These are phyloP conservation scores for Globisporangium lucens DNA, from an alignment of 352 stramenopile genomes.

Conservation along the genomic window DNA sequence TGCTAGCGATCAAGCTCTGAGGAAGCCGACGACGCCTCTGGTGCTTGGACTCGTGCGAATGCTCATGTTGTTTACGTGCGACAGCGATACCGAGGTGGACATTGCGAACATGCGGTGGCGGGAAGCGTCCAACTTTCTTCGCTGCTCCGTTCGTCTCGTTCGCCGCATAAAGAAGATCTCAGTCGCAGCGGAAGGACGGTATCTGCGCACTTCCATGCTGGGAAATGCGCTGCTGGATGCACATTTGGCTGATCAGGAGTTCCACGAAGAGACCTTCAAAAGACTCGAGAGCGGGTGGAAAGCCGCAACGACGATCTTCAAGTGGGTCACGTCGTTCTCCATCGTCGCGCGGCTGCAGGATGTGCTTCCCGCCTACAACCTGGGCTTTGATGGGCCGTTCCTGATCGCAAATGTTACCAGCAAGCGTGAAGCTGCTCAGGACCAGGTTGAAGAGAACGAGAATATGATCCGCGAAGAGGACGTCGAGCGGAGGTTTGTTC, in stretches of 20 bases:
- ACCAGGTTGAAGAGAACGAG: slow-evolving; percentile 32
- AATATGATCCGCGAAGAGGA: slow-evolving; percentile 28
- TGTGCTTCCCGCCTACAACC: slow-evolving; percentile 25
- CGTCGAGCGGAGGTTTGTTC: slow-evolving; percentile 59
- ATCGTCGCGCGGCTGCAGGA: slow-evolving; percentile 42
- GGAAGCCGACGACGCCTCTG: slow-evolving; percentile 36
- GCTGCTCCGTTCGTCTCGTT: slow-evolving; percentile 38
- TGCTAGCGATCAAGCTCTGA: slow-evolving; percentile 2
- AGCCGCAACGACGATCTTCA: slow-evolving; percentile 51
- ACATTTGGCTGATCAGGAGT: slow-evolving; percentile 45
- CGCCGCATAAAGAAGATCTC: slow-evolving; percentile 56
- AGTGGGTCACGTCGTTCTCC: slow-evolving; percentile 48
- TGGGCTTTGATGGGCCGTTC: slow-evolving; percentile 25
- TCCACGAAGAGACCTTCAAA: slow-evolving; percentile 47
- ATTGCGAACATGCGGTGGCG: slow-evolving; percentile 57
- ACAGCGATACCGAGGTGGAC: slow-evolving; percentile 49
- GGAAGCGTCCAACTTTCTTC: slow-evolving; percentile 55
- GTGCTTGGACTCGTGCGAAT: slow-evolving; percentile 72
- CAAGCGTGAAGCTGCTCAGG: slow-evolving; percentile 36
- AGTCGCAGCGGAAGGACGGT: slow-evolving; percentile 29
- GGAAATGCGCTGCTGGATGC: slow-evolving; percentile 40
- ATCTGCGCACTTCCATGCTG: slow-evolving; percentile 37
- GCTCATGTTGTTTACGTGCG: slow-evolving; percentile 62
- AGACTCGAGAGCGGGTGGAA: slow-evolving; percentile 40
- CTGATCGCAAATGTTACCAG: slow-evolving; percentile 31